phyloP scores from a whole-genome alignment of 371 early-diverging fungal genomes.

The Phascolomyces articulosus region DNA sequence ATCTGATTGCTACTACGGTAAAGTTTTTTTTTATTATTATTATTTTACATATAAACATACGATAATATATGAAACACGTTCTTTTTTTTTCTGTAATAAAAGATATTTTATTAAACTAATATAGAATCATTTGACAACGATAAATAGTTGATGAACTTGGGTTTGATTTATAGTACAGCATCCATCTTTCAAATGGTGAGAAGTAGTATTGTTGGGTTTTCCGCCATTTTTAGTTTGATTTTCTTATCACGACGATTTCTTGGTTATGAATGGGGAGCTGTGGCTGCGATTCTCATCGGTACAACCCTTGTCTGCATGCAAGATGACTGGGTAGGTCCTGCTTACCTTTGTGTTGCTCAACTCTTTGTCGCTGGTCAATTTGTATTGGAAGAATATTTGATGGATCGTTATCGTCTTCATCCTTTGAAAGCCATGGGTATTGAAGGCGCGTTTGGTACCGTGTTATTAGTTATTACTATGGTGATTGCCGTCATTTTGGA shows the following conservation, averaged over 20 bases:
- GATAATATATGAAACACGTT: neutral
- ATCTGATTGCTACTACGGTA: conserved; percentile 49
- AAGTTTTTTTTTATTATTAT: too few relatives aligned
- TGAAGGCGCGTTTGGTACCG: conserved; percentile 43
- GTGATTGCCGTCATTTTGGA: conserved; percentile 26
- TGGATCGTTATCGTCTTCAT: conserved; percentile 46
- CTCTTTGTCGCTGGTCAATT: conserved; percentile 48
- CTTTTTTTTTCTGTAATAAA: neutral
- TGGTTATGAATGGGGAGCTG: conserved; percentile 37
- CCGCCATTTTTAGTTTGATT: conserved; percentile 42
- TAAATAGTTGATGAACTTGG: conserved; percentile 40
- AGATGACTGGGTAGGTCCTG: conserved; percentile 35
- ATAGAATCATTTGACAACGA: neutral
- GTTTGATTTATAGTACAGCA: conserved; percentile 48
- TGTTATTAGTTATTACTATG: conserved; percentile 25
- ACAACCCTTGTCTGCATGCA: conserved; percentile 22
- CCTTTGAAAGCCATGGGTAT: conserved; percentile 53
- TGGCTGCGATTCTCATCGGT: conserved; percentile 34
- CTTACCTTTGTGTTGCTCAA: conserved; percentile 37
- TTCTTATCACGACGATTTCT: conserved; percentile 47
- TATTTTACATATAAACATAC: neutral
- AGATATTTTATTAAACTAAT: too few relatives aligned
- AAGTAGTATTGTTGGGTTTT: conserved; percentile 49
- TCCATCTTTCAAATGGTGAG: conserved; percentile 52
- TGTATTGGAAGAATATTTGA: conserved; percentile 48